These are phyloP conservation scores for Tolypocladium amazonense DNA, from an alignment of 2,329 filamentous ascomycete genomes.

Conservation along the genomic window DNA sequence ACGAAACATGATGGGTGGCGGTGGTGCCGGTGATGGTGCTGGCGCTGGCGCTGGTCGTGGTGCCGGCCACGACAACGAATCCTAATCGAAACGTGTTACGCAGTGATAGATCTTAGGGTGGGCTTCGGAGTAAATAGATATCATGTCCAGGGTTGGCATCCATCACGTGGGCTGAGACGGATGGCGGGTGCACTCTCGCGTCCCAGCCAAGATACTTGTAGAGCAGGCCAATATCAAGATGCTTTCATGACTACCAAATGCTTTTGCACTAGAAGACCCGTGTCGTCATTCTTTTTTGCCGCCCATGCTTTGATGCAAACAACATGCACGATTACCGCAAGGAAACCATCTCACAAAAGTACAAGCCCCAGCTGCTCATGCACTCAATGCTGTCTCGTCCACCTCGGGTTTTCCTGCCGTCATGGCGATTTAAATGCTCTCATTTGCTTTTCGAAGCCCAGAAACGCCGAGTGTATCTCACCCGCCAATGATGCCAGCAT, in stretches of 20 bases:
- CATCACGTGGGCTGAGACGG: neutral
- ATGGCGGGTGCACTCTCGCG: neutral
- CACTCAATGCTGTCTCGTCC: neutral
- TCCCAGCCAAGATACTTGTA: neutral
- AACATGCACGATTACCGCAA: neutral
- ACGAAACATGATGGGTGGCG: constrained; percentile 34
- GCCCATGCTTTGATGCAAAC: neutral
- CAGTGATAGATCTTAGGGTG: neutral
- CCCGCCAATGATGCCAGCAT: neutral
- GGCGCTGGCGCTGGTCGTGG: constrained; percentile 9
- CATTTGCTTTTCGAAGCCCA: neutral
- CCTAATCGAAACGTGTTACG: neutral
- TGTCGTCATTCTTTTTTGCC: neutral
- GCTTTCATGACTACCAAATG: neutral
- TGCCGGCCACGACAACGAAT: constrained; percentile 11
- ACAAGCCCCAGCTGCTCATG: neutral
- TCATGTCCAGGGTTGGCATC: neutral
- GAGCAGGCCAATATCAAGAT: constrained; percentile 2
- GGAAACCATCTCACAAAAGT: neutral
- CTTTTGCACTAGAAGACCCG: neutral
- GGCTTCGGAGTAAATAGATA: neutral
- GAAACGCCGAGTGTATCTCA: neutral
- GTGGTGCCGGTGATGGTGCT: constrained; percentile 6
- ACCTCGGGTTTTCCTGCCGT: neutral
- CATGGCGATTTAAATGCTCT: neutral